Evolutionary conservation across 202 grass and related monocot species (phyloP).

Genomic region (Elaeis oleifera): DNA sequence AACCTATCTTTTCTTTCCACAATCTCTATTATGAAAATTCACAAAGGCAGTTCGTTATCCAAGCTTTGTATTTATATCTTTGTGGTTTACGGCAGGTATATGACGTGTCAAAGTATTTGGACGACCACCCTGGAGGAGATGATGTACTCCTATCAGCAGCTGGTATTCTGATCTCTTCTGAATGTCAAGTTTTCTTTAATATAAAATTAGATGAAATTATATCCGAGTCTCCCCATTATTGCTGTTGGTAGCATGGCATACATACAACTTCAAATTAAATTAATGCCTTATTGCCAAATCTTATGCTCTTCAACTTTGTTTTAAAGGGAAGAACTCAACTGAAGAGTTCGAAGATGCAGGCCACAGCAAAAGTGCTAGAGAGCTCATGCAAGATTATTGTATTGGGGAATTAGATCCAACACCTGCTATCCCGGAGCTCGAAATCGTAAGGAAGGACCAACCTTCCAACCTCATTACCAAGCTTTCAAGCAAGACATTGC

Average conservation of each 20-base stretch:
- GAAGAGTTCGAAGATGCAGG: conserved; percentile 81
- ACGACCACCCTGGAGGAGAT: conserved; percentile 84
- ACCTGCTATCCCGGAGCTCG: conserved; percentile 53
- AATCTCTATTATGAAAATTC: no score
- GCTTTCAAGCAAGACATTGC: conserved; percentile 19
- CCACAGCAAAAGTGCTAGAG: conserved; percentile 64
- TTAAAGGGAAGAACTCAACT: conserved; percentile 79
- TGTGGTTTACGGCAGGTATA: conserved; percentile 49
- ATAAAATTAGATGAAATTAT: no score
- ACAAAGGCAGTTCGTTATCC: no score
- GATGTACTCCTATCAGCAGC: conserved; percentile 55
- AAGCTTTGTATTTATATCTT: background rate
- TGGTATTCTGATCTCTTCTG: conserved; percentile 26
- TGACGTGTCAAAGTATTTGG: conserved; percentile 82
- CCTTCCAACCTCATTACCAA: conserved; percentile 34
- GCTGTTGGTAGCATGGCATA: no score
- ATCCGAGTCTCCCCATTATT: no score
- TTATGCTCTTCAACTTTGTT: conserved; percentile 4
- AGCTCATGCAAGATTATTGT: conserved; percentile 73
- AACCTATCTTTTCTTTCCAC: no score
- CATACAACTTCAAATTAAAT: no score
- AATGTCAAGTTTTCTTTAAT: background rate
- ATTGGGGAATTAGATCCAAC: conserved; percentile 65
- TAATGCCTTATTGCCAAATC: no score
- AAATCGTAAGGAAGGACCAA: conserved; percentile 50